phyloP scores from a whole-genome alignment of 495 filamentous ascomycete genomes.

The Aspergillus baeticus region DNA sequence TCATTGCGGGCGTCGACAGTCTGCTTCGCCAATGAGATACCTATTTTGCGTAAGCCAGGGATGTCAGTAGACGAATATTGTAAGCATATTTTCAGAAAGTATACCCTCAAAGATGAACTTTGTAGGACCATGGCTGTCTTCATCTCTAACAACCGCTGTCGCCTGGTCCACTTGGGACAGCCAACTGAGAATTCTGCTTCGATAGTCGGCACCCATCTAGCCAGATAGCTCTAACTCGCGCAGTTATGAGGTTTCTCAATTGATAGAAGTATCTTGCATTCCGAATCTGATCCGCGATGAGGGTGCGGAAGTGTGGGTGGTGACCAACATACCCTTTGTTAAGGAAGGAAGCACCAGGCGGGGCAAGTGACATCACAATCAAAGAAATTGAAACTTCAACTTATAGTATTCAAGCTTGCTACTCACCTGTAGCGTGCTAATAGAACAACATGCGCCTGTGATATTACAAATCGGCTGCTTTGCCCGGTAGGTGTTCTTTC shows the following conservation, averaged over 20 bases:
- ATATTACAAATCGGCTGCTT: no score
- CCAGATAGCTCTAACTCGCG: neutral
- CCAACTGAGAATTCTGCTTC: slow-evolving; percentile 2
- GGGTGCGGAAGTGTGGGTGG: neutral
- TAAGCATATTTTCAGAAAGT: neutral
- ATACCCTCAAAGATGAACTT: slow-evolving; percentile 1
- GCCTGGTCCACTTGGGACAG: slow-evolving; percentile 4
- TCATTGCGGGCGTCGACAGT: neutral
- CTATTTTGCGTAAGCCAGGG: neutral
- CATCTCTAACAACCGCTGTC: neutral
- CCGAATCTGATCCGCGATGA: neutral
- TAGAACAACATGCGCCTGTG: no score
- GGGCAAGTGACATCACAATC: neutral
- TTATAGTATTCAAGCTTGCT: neutral
- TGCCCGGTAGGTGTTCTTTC: no score
- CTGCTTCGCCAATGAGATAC: neutral
- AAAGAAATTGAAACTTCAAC: no score
- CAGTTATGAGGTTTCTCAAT: neutral
- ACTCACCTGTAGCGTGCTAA: no score
- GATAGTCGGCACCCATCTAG: neutral
- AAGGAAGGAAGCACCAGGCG: neutral
- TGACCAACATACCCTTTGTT: neutral
- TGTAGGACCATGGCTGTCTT: neutral
- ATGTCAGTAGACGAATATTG: neutral
- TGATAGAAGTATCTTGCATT: neutral